phyloP scores from a whole-genome alignment of 768 basidiomycete species.

The Auricularia heimuer region DNA sequence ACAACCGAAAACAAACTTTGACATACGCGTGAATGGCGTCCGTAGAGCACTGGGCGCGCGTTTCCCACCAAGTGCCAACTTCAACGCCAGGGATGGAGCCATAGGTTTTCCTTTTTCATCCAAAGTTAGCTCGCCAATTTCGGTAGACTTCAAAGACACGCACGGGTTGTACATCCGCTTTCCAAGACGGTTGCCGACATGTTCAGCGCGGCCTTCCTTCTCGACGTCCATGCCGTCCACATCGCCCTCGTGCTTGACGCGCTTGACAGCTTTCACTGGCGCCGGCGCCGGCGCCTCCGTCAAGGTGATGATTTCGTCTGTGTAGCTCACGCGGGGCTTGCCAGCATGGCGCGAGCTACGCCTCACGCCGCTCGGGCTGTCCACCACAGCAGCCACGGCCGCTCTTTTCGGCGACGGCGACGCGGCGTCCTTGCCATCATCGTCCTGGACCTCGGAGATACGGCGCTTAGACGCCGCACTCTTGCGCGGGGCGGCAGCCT shows the following conservation, averaged over 20 bases:
- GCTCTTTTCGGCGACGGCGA: background rate
- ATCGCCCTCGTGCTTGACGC: conserved; percentile 15
- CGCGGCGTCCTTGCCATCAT: background rate
- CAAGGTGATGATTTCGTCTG: conserved; percentile 25
- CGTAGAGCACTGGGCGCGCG: conserved; percentile 54
- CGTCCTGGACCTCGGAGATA: conserved; percentile 4
- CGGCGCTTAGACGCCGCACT: conserved; percentile 1
- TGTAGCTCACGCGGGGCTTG: conserved; percentile 44
- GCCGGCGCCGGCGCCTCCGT: background rate
- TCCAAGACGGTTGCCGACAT: conserved; percentile 16
- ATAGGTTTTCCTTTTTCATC: conserved; percentile 50
- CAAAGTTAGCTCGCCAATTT: background rate
- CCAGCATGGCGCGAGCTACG: conserved; percentile 59
- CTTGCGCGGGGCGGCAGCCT: background rate
- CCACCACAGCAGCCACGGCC: background rate
- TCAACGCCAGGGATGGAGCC: conserved; percentile 71
- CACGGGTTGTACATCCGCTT: conserved; percentile 22
- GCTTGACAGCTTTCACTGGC: conserved; percentile 3
- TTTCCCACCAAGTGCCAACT: conserved; percentile 79
- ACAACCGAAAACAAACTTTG: background rate
- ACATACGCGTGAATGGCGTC: conserved; percentile 83
- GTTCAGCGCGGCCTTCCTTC: conserved; percentile 16
- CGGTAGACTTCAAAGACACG: conserved; percentile 1
- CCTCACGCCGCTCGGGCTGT: conserved; percentile 25
- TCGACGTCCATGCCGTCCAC: conserved; percentile 17